These are phyloP conservation scores for Pseudofabraea citricarpa DNA, from an alignment of 2,329 filamentous ascomycete genomes.

Conservation along the genomic window DNA sequence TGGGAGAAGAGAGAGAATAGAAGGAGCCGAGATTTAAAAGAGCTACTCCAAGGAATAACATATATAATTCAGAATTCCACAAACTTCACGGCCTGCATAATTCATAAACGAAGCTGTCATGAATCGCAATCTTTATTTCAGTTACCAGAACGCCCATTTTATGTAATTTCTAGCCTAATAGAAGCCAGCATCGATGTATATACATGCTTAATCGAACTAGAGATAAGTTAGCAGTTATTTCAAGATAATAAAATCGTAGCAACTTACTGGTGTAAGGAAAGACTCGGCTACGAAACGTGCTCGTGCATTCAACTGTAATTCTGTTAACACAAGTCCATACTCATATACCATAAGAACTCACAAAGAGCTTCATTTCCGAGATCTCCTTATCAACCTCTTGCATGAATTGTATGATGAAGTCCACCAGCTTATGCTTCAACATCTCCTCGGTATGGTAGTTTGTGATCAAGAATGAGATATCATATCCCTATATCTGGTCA, in stretches of 20 bases:
- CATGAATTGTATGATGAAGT: conserved; percentile 99
- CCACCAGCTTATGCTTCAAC: conserved; percentile 97
- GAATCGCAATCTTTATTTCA: conserved; percentile 8
- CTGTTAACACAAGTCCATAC: conserved; percentile 18
- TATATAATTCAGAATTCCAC: too few species aligned
- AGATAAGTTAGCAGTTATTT: neutral
- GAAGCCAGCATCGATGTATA: neutral
- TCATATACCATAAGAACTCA: conserved; percentile 44
- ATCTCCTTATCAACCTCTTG: conserved; percentile 99
- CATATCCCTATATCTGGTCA: conserved; percentile 68
- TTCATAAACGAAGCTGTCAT: too few species aligned
- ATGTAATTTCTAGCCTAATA: conserved; percentile 4
- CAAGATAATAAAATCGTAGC: neutral
- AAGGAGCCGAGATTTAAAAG: too few species aligned
- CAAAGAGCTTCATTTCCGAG: conserved; percentile 99
- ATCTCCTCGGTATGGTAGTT: conserved; percentile 99
- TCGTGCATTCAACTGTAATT: conserved; percentile 79
- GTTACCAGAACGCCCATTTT: conserved; percentile 11
- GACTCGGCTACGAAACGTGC: conserved; percentile 98
- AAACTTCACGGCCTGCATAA: too few species aligned
- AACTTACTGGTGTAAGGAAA: conserved; percentile 83
- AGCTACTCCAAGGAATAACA: too few species aligned
- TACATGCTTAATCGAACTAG: conserved; percentile 21
- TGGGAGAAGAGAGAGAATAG: too few species aligned
- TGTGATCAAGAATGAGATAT: conserved; percentile 97